Conservation (phyloP, 305 asterid genomes). For the Fraxinus baroniana region DNA sequence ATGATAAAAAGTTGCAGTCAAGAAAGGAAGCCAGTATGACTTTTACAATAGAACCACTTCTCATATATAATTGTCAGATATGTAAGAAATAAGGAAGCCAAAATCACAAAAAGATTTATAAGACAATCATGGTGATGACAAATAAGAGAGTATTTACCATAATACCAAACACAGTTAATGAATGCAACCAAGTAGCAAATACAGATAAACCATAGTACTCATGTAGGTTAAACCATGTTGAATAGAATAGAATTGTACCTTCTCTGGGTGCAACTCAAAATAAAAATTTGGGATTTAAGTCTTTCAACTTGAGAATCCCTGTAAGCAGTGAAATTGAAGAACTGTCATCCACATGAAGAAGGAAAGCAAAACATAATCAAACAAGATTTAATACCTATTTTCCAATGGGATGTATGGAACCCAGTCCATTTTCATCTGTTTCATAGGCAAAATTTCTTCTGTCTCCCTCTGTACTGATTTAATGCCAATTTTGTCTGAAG, state of each 20-base stretch:
- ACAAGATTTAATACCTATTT: slow-evolving; percentile 44
- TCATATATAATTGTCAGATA: neutral
- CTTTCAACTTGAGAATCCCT: slow-evolving; percentile 81
- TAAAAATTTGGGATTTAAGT: slow-evolving; percentile 68
- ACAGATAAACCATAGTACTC: neutral
- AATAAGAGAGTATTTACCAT: neutral
- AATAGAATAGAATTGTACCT: slow-evolving; percentile 40
- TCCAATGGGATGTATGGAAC: slow-evolving; percentile 82
- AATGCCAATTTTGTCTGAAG: slow-evolving; percentile 89
- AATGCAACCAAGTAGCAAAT: neutral
- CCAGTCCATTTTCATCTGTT: slow-evolving; percentile 97
- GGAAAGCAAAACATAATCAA: slow-evolving; percentile 16
- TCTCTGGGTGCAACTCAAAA: slow-evolving; percentile 71
- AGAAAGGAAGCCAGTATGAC: neutral
- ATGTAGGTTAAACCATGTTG: neutral
- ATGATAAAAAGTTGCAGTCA: neutral
- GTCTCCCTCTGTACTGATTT: slow-evolving; percentile 87
- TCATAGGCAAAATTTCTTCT: slow-evolving; percentile 88
- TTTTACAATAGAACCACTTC: neutral
- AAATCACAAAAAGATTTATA: neutral
- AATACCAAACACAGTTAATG: neutral
- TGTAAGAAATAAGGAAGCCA: neutral
- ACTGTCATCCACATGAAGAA: slow-evolving; percentile 8
- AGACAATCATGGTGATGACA: neutral
- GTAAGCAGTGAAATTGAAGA: slow-evolving; percentile 20